Evolutionary conservation across 768 basidiomycete genomes (phyloP).

Genomic region (Termitomyces sp.): DNA sequence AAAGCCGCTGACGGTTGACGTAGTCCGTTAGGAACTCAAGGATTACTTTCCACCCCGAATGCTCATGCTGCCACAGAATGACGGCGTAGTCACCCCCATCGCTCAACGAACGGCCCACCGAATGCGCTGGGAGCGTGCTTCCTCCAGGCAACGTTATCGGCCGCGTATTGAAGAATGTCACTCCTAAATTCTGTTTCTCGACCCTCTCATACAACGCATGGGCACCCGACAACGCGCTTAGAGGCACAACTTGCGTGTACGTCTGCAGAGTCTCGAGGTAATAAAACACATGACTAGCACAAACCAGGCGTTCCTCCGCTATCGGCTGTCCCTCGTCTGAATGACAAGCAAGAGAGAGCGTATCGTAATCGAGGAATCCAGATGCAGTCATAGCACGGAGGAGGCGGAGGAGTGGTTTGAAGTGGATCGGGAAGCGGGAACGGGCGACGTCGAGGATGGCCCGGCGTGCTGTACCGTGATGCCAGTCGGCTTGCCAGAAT

Average conservation of each 20-base stretch:
- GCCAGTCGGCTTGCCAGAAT: constrained; percentile 80
- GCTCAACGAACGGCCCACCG: constrained; percentile 66
- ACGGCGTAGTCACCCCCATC: constrained; percentile 66
- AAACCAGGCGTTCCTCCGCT: constrained; percentile 47
- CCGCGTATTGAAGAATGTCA: constrained; percentile 59
- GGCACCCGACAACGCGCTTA: constrained; percentile 53
- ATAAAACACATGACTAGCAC: constrained; percentile 65
- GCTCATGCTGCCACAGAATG: constrained; percentile 74
- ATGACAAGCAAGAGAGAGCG: constrained; percentile 49
- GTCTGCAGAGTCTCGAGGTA: constrained; percentile 69
- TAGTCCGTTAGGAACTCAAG: constrained; percentile 79
- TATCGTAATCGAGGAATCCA: constrained; percentile 73
- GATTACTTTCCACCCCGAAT: constrained; percentile 84
- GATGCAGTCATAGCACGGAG: constrained; percentile 72
- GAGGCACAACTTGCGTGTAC: constrained; percentile 69
- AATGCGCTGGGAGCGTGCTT: constrained; percentile 58
- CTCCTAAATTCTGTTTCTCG: constrained; percentile 38
- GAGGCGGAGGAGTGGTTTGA: constrained; percentile 61
- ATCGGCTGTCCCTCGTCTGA: constrained; percentile 31
- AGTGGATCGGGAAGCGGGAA: constrained; percentile 78
- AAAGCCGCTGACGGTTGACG: constrained; percentile 49
- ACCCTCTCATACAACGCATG: constrained; percentile 71
- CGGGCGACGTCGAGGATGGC: constrained; percentile 81
- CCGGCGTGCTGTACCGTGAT: constrained; percentile 57
- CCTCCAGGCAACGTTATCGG: constrained; percentile 75